phyloP scores from a whole-genome alignment of 805 yeast genomes.

The Saturnispora halmiae region DNA sequence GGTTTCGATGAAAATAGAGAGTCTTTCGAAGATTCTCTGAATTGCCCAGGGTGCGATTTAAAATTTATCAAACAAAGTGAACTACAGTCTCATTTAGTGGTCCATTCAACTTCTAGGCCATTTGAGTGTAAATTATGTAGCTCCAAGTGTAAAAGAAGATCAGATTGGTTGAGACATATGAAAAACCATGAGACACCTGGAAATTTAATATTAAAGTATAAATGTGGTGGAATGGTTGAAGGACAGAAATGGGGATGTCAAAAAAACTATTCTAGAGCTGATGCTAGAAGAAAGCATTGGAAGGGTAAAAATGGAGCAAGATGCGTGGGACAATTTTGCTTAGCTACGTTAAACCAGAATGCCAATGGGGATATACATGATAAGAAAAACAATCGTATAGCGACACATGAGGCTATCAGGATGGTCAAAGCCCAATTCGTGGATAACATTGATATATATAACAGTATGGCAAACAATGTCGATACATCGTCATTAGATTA shows the following conservation, averaged over 20 bases:
- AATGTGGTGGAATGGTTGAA: background rate
- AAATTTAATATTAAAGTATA: background rate
- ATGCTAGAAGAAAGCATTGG: conserved; percentile 9
- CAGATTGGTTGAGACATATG: conserved; percentile 68
- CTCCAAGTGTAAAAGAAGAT: conserved; percentile 57
- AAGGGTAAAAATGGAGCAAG: conserved; percentile 5
- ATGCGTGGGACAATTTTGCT: conserved; percentile 6
- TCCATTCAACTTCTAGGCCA: conserved; percentile 60
- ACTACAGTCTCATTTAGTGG: conserved; percentile 7
- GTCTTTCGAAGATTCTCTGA: too few species aligned
- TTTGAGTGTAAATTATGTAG: conserved; percentile 54
- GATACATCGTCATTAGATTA: background rate
- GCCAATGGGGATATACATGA: background rate
- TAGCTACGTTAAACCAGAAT: background rate
- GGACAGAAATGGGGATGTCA: conserved; percentile 8
- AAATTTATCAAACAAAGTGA: conserved; percentile 1
- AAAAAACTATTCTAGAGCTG: conserved; percentile 4
- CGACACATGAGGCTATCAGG: background rate
- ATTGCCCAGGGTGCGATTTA: background rate
- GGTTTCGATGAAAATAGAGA: too few species aligned
- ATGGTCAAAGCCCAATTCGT: background rate
- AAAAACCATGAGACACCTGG: conserved; percentile 39
- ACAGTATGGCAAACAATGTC: conserved; percentile 1
- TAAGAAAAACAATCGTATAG: background rate
- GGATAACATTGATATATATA: background rate